Conservation (phyloP, 306 rosid genomes). For the Arachis stenosperma region DNA sequence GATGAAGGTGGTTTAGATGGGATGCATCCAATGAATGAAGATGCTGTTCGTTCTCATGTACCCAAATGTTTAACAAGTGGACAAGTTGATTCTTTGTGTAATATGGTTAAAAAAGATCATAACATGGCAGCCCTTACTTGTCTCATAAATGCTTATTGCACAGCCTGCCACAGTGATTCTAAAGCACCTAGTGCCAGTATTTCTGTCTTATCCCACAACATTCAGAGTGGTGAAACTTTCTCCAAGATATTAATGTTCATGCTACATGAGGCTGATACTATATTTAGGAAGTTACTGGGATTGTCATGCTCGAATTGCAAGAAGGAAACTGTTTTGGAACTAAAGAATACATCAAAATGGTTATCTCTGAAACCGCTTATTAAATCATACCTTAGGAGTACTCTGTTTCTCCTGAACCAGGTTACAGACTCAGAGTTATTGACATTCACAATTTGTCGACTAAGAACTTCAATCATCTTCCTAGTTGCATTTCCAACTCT, state of each 20-base stretch:
- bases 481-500: slow-evolving; percentile 73
- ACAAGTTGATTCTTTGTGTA: slow-evolving; percentile 58
- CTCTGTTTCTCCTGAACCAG: slow-evolving; percentile 75
- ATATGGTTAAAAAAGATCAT: slow-evolving; percentile 59
- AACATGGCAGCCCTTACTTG: slow-evolving; percentile 65
- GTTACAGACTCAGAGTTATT: slow-evolving; percentile 73
- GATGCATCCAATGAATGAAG: slow-evolving; percentile 41
- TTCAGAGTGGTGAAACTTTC: slow-evolving; percentile 63
- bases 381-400: slow-evolving; percentile 79
- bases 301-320: slow-evolving; percentile 53
- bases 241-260: slow-evolving; percentile 65
- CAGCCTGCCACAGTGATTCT: slow-evolving; percentile 68
- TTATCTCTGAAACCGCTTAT: slow-evolving; percentile 60
- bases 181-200: slow-evolving; percentile 44
- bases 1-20: slow-evolving; percentile 51
- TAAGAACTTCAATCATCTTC: slow-evolving; percentile 67
- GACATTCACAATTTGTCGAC: slow-evolving; percentile 61
- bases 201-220: slow-evolving; percentile 44
- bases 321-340: slow-evolving; percentile 69
- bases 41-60: slow-evolving; percentile 22
- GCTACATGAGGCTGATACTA: slow-evolving; percentile 70
- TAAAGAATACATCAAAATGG: slow-evolving; percentile 70
- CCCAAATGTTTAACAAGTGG: slow-evolving; percentile 55
- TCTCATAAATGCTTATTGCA: slow-evolving; percentile 77
- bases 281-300: slow-evolving; percentile 67